These are phyloP conservation scores for Saksenaea oblongispora DNA, from an alignment of 371 early-diverging fungal species.

Conservation along the genomic window DNA sequence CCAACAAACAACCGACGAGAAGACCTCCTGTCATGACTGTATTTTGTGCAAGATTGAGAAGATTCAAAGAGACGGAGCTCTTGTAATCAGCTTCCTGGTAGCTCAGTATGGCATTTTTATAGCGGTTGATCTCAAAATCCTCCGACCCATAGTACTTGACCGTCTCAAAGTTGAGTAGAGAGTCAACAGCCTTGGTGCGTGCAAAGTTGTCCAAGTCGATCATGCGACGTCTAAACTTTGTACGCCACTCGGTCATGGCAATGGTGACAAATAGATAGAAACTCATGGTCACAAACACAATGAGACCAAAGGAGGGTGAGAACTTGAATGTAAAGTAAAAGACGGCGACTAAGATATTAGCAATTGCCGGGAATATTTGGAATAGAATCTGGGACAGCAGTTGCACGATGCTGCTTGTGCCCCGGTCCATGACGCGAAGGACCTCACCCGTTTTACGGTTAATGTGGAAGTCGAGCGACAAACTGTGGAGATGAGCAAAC, in stretches of 20 bases:
- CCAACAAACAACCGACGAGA: slow-evolving; percentile 73
- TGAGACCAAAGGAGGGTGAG: slow-evolving; percentile 77
- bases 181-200: slow-evolving; percentile 85
- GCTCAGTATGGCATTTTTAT: slow-evolving; percentile 69
- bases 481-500: slow-evolving; percentile 85
- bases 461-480: slow-evolving; percentile 88
- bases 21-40: slow-evolving; percentile 83
- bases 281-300: slow-evolving; percentile 86
- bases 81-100: slow-evolving; percentile 85
- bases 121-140: slow-evolving; percentile 78
- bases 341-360: slow-evolving; percentile 86
- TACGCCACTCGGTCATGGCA: slow-evolving; percentile 90
- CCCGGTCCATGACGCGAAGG: slow-evolving; percentile 86
- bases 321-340: slow-evolving; percentile 70
- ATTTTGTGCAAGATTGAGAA: slow-evolving; percentile 87
- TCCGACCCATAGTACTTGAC: slow-evolving; percentile 89
- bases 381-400: slow-evolving; percentile 83
- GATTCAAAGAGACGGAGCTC: slow-evolving; percentile 66
- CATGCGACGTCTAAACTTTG: slow-evolving; percentile 76
- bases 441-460: slow-evolving; percentile 95
- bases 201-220: slow-evolving; percentile 78
- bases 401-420: slow-evolving; percentile 77
- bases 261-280: slow-evolving; percentile 85
- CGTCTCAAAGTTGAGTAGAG: slow-evolving; percentile 94
- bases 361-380: slow-evolving; percentile 85